Evolutionary conservation across 164 flowering plant species (phyloP).

Genomic region (Macadamia tetraphylla): DNA sequence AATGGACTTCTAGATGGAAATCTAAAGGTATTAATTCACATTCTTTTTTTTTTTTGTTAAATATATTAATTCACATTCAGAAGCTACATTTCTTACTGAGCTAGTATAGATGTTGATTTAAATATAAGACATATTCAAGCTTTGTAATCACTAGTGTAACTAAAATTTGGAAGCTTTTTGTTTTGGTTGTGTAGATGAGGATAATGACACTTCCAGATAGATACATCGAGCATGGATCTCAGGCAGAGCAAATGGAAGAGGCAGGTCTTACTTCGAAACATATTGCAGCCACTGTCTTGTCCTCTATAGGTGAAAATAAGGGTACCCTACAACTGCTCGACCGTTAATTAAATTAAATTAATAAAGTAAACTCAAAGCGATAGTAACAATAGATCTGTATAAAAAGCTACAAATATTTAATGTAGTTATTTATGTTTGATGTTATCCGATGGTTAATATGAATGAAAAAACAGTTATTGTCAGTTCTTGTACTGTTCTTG

Average conservation of each 20-base stretch:
- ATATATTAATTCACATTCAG: background rate
- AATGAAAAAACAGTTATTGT: too few species aligned
- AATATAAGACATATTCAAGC: background rate
- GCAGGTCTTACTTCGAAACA: background rate
- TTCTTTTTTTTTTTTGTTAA: too few species aligned
- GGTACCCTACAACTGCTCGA: background rate
- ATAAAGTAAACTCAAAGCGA: too few species aligned
- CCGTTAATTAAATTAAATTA: background rate
- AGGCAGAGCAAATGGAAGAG: background rate
- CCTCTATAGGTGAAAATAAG: background rate
- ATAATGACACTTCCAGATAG: conserved; percentile 23
- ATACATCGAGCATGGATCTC: background rate
- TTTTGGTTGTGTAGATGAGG: conserved; percentile 20
- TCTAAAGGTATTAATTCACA: conserved; percentile 53
- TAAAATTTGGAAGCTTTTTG: background rate
- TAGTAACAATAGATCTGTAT: too few species aligned
- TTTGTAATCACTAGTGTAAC: background rate
- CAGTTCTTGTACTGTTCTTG: too few species aligned
- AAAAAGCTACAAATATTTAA: too few species aligned
- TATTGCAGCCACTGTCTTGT: background rate
- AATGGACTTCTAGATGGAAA: conserved; percentile 70
- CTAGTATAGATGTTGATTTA: too few species aligned
- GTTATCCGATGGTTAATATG: too few species aligned
- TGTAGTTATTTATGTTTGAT: too few species aligned
- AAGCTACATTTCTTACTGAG: background rate